Conservation (phyloP, 441 rosid species). For the Macaranga tanarius region DNA sequence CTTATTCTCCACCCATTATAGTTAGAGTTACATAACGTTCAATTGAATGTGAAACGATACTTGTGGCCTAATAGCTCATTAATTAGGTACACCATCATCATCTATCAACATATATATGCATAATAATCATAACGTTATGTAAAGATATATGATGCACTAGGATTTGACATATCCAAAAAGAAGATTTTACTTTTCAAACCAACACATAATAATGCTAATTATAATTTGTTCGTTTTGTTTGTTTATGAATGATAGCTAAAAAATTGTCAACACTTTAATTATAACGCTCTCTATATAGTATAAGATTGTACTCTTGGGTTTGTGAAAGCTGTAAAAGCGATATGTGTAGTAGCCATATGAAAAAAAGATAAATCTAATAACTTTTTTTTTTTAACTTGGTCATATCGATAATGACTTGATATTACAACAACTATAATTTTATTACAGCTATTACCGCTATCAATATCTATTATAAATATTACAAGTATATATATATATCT, state of each 20-base stretch:
- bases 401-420: too few relatives aligned
- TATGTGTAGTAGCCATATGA: not conserved
- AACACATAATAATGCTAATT: conserved; percentile 17
- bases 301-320: not conserved
- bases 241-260: not conserved
- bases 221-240: not conserved
- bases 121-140: not conserved
- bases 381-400: too few relatives aligned
- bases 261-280: conserved; percentile 22
- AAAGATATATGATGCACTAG: too few relatives aligned
- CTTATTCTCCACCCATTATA: not conserved
- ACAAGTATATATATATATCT: too few relatives aligned
- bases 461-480: too few relatives aligned
- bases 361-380: not conserved
- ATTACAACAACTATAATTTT: too few relatives aligned
- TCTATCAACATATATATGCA: not conserved
- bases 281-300: not conserved
- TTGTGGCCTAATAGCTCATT: not conserved
- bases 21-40: not conserved
- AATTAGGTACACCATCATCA: not conserved
- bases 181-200: conserved; percentile 23
- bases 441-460: too few relatives aligned
- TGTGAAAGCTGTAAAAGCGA: not conserved
- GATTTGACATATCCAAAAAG: conserved; percentile 25
- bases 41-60: not conserved